Evolutionary conservation across 345 rosid species (phyloP).

Genomic region (Eucalyptus cloeziana): DNA sequence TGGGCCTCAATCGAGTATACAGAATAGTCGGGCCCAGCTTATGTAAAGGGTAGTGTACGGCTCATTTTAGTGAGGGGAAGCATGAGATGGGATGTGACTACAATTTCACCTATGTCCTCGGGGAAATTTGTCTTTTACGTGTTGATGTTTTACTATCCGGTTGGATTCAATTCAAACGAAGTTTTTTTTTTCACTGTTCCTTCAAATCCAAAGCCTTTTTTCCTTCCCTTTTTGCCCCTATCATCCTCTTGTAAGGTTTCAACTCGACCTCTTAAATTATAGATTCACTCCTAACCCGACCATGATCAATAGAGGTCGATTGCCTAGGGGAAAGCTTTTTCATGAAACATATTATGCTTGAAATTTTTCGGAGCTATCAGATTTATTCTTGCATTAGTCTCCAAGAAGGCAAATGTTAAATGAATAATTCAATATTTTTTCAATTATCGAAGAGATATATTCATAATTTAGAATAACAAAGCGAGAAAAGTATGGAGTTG

Average conservation of each 20-base stretch:
- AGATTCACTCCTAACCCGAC: neutral
- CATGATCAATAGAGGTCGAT: rapidly evolving
- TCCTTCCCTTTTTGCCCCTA: neutral
- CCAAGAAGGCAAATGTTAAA: neutral
- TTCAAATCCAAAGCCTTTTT: neutral
- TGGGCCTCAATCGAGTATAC: neutral
- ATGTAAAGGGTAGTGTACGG: neutral
- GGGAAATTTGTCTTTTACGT: neutral
- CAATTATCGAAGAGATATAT: neutral
- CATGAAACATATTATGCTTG: neutral
- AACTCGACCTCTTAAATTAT: neutral
- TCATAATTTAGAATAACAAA: neutral
- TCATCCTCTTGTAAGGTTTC: neutral
- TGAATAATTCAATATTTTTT: neutral
- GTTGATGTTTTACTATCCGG: neutral
- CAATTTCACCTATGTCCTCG: neutral
- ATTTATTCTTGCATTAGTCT: neutral
- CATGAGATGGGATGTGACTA: neutral
- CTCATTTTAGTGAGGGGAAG: neutral
- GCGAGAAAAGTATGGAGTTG: neutral
- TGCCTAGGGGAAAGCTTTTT: neutral
- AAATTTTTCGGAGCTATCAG: neutral
- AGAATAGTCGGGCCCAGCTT: neutral
- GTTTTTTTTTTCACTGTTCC: neutral
- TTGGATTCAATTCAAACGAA: no score